These are phyloP conservation scores for Phlegmacium glaucopus DNA, from an alignment of 768 basidiomycete genomes.

Conservation along the genomic window DNA sequence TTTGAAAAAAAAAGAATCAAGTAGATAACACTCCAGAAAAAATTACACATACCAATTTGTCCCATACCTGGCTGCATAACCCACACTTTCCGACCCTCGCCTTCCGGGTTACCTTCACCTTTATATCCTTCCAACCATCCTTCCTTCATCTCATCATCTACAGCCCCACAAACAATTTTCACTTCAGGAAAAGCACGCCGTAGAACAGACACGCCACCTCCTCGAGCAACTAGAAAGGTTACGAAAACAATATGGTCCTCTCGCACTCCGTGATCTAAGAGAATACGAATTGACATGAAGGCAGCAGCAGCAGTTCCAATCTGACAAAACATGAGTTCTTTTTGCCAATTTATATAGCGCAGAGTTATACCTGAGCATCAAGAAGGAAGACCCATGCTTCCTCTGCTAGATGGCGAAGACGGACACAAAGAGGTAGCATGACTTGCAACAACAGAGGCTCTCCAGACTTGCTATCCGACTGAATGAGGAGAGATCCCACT, in stretches of 20 bases:
- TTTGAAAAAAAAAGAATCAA: background rate
- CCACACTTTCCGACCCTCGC: constrained; percentile 68
- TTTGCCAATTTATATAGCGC: no score
- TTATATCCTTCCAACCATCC: constrained; percentile 62
- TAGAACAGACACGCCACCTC: constrained; percentile 74
- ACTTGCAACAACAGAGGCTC: constrained; percentile 86
- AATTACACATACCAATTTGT: constrained; percentile 63
- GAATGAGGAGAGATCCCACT: constrained; percentile 87
- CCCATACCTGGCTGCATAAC: constrained; percentile 87
- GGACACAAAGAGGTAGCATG: constrained; percentile 73
- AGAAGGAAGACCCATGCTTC: constrained; percentile 83
- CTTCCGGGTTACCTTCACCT: constrained; percentile 45
- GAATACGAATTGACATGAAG: constrained; percentile 92
- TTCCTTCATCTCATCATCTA: constrained; percentile 77
- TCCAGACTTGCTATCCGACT: constrained; percentile 78
- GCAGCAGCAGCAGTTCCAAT: constrained; percentile 92
- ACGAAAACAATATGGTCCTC: constrained; percentile 87
- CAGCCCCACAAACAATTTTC: constrained; percentile 80
- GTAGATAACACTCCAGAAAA: background rate
- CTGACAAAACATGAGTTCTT: constrained; percentile 29
- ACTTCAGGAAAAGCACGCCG: constrained; percentile 81
- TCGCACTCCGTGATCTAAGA: constrained; percentile 88
- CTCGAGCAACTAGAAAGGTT: constrained; percentile 83
- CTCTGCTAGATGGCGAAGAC: constrained; percentile 58
- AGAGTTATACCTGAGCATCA: constrained; percentile 72